phyloP scores from a whole-genome alignment of 2,329 filamentous ascomycete genomes.

The Paecilomyces formosus region DNA sequence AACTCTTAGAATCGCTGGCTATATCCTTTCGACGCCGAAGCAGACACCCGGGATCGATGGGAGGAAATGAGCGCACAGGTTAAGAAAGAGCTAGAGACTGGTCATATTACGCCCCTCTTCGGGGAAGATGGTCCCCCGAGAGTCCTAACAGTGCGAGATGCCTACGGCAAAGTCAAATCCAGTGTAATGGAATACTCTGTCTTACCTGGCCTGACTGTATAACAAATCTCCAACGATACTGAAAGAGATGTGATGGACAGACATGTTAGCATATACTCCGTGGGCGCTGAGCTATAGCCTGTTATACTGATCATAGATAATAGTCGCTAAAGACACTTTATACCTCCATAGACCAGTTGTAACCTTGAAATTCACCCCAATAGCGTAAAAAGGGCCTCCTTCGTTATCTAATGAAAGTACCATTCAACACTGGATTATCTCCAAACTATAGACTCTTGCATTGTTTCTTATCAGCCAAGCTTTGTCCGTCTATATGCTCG shows the following conservation, averaged over 20 bases:
- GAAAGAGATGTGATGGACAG: no score
- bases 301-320: no score
- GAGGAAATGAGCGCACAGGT: slow-evolving; percentile 32
- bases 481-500: no score
- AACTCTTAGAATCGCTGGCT: slow-evolving; percentile 36
- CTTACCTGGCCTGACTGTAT: neutral
- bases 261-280: no score
- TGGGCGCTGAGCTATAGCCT: neutral
- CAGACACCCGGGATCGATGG: slow-evolving; percentile 37
- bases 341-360: no score
- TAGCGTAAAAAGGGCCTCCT: no score
- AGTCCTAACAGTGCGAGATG: slow-evolving; percentile 6
- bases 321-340: no score
- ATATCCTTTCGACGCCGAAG: slow-evolving; percentile 42
- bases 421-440: no score
- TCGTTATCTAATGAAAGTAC: no score
- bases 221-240: neutral
- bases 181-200: neutral
- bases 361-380: no score
- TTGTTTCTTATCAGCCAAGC: no score
- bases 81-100: slow-evolving; percentile 25
- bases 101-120: slow-evolving; percentile 33
- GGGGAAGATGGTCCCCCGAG: slow-evolving; percentile 4
- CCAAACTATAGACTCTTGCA: no score
- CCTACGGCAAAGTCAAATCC: slow-evolving; percentile 6